These are phyloP conservation scores for Pseudogymnoascus destructans DNA, from an alignment of 2,329 filamentous ascomycete species.

Conservation along the genomic window DNA sequence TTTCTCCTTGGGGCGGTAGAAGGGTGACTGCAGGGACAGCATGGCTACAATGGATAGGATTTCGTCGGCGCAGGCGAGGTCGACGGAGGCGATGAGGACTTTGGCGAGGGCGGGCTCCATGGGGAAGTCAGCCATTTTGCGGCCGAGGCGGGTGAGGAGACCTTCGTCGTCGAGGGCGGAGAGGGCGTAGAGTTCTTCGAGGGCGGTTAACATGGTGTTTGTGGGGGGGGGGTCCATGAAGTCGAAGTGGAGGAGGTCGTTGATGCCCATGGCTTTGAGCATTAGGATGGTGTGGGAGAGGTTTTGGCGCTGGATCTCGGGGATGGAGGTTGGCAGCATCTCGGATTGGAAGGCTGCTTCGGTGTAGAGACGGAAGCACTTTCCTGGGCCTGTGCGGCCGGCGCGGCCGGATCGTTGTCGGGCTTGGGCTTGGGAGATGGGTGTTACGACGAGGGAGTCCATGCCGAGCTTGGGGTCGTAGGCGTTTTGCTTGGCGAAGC, in stretches of 20 bases:
- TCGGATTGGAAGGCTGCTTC: constrained; percentile 92
- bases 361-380: constrained; percentile 90
- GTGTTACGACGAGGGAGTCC: constrained; percentile 90
- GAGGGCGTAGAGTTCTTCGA: constrained; percentile 89
- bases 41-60: constrained; percentile 89
- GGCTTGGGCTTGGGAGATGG: constrained; percentile 92
- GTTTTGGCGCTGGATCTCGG: constrained; percentile 93
- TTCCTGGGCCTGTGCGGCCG: constrained; percentile 86
- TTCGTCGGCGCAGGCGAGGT: constrained; percentile 83
- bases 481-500: constrained; percentile 94
- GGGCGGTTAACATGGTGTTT: constrained; percentile 91
- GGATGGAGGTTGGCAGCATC: constrained; percentile 91
- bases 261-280: constrained; percentile 98
- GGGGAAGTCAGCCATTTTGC: constrained; percentile 97
- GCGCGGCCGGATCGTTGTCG: constrained; percentile 89
- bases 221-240: constrained; percentile 98
- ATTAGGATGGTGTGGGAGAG: constrained; percentile 86
- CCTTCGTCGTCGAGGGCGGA: constrained; percentile 92
- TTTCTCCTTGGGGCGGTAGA: constrained; percentile 95
- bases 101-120: constrained; percentile 94
- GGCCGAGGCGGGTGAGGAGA: constrained; percentile 74
- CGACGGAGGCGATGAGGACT: constrained; percentile 74
- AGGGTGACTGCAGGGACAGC: constrained; percentile 76
- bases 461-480: constrained; percentile 97
- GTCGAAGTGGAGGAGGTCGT: constrained; percentile 91